phyloP scores from a whole-genome alignment of 148 eudicot species.

The Mesembryanthemum crystallinum region DNA sequence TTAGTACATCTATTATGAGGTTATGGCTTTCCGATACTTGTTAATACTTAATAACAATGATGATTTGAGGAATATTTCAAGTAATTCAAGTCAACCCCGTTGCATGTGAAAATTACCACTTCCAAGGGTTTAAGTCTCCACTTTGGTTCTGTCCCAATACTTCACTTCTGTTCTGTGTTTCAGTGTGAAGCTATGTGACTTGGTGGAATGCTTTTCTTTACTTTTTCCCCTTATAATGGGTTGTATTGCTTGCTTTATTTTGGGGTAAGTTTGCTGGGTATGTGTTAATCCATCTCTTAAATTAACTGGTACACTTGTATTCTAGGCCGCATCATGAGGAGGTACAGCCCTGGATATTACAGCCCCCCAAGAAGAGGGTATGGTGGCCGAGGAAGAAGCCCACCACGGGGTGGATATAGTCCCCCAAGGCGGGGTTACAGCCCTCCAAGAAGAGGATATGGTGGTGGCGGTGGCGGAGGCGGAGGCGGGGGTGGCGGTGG shows the following conservation, averaged over 20 bases:
- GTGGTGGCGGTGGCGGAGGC: constrained; percentile 22
- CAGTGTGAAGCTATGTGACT: not conserved
- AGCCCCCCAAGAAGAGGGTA: constrained; percentile 72
- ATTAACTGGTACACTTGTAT: not conserved
- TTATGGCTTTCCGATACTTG: not conserved
- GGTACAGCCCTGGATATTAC: constrained; percentile 67
- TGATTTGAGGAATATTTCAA: too few relatives aligned
- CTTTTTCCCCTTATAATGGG: not conserved
- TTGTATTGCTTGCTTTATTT: too few relatives aligned
- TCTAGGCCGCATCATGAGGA: constrained; percentile 45
- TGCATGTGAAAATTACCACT: too few relatives aligned
- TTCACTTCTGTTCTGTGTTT: too few relatives aligned
- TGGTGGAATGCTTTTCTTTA: not conserved
- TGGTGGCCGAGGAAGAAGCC: constrained; percentile 60
- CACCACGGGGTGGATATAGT: constrained; percentile 56
- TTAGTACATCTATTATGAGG: not conserved
- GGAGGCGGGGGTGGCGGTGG: constrained; percentile 31
- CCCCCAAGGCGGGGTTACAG: constrained; percentile 59
- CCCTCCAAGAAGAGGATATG: constrained; percentile 59
- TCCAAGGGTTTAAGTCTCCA: too few relatives aligned
- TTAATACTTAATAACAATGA: not conserved
- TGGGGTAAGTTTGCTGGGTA: too few relatives aligned
- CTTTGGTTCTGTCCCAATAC: too few relatives aligned
- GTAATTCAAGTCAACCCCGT: too few relatives aligned
- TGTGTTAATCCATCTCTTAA: not conserved